Base-by-base conservation (phyloP, 345 rosid species). In the Luvunga scandens region DNA sequence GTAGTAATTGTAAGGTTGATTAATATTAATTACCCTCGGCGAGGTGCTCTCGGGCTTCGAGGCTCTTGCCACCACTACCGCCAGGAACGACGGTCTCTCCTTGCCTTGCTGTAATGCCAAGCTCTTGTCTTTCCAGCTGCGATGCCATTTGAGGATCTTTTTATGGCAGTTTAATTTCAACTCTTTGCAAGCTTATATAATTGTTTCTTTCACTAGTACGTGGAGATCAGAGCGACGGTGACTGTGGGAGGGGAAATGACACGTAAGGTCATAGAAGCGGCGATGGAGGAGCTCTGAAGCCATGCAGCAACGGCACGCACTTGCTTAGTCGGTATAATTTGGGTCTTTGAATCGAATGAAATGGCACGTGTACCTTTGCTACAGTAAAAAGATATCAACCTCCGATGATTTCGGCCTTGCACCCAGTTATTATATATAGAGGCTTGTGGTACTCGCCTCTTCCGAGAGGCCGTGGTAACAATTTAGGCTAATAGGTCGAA, bases 51-150 rank as follows among this genome's bases (percentile, higher is more conserved):
- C 88, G 92, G 56, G 91, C 92, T 79, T 89, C 90, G 6, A 91
- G 86, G 86, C 90, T 87, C 34, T 89, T 88, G 60, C 94, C 92
- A 5, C 91, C 85, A 2, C 90, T 90, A 14, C 94, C 92, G 34
- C 91, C 89, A 36, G 86, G 87, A 27, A 84, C 79, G 9, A 89
- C 90, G 1, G 93, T 88, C 85, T 91, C 91, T 33, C 92, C 93
- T 13, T 81, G 83, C 78, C 83, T 86, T 0, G 90, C 90, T 80
- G 71, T 85, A 4, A 75, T 80, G 65, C 88, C 90, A 2, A 90
- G 90, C 45, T 86, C 86, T 24, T 68, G 73, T 34, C 87, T 79
- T 31, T 76, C 76, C 76, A 88, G 88, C 66, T 81, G 61, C 7
- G 88, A 81, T 6, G 90, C 69, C 93, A 88, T 88, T 61, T 45